Conservation (phyloP, 148 eudicot genomes). For the Linanthus parryae region DNA sequence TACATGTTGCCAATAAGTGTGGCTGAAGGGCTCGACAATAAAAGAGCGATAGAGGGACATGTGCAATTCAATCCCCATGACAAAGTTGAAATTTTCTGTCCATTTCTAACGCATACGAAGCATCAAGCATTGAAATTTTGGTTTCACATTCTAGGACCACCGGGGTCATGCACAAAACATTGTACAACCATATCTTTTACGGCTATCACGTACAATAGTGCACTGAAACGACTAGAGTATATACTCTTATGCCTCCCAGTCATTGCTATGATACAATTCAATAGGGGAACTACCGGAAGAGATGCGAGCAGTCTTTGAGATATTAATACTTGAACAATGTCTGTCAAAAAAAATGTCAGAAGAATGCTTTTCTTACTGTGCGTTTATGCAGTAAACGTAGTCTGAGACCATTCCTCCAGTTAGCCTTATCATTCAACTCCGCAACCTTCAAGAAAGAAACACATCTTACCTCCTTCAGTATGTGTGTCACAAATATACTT, state of each 20-base stretch:
- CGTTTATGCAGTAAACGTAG: conserved; percentile 67
- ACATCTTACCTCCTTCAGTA: background rate
- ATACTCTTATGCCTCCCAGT: background rate
- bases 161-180: too few species aligned
- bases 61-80: too few species aligned
- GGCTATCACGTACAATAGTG: background rate
- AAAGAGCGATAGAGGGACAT: background rate
- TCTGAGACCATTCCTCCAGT: conserved; percentile 95
- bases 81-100: too few species aligned
- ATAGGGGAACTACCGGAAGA: background rate
- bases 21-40: background rate
- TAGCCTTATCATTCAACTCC: conserved; percentile 72
- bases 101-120: too few species aligned
- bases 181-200: too few species aligned
- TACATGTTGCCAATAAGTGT: background rate
- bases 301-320: background rate
- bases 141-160: too few species aligned
- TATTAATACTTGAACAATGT: background rate
- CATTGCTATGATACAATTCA: background rate
- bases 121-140: too few species aligned
- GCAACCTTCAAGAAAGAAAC: conserved; percentile 37
- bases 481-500: background rate
- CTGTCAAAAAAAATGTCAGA: too few species aligned
- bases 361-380: too few species aligned
- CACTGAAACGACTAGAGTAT: background rate